Conservation (phyloP, 2,329 filamentous ascomycete genomes). For the Raffaelea deltoideospora region DNA sequence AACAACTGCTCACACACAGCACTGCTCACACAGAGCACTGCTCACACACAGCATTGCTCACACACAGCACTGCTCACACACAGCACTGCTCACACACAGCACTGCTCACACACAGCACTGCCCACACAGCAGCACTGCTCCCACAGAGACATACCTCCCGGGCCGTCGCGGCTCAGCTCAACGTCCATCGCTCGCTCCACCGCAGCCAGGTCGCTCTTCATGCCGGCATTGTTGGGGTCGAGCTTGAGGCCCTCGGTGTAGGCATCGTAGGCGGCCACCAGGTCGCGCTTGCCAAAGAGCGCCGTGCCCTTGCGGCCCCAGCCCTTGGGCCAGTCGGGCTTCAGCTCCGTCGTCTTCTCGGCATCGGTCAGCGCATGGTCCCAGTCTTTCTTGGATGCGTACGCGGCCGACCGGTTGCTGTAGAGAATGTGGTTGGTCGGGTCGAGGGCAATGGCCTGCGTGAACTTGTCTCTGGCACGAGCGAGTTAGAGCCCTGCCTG, state of each 20-base stretch:
- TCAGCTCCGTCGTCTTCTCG: conserved; percentile 82
- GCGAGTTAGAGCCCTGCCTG: neutral
- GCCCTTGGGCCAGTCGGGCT: conserved; percentile 96
- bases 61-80: no score
- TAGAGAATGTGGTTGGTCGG: conserved; percentile 91
- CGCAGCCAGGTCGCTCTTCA: conserved; percentile 73
- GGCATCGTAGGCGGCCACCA: conserved; percentile 72
- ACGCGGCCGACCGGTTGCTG: conserved; percentile 82
- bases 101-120: no score
- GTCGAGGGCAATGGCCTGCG: conserved; percentile 78
- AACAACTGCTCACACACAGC: no score
- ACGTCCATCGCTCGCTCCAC: conserved; percentile 80
- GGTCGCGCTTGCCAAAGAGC: conserved; percentile 72
- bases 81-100: no score
- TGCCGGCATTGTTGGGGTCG: conserved; percentile 80
- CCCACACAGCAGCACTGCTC: no score
- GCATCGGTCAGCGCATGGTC: conserved; percentile 75
- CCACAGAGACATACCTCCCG: no score
- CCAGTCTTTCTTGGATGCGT: conserved; percentile 84
- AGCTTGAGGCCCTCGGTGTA: conserved; percentile 91
- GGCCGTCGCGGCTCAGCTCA: conserved; percentile 25
- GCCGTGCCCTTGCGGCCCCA: conserved; percentile 90
- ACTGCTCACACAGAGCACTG: no score
- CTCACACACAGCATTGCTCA: no score
- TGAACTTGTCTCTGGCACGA: conserved; percentile 69